Evolutionary conservation across 1,284 basidiomycete species (phyloP).

Genomic region (Farysia itapuensis): DNA sequence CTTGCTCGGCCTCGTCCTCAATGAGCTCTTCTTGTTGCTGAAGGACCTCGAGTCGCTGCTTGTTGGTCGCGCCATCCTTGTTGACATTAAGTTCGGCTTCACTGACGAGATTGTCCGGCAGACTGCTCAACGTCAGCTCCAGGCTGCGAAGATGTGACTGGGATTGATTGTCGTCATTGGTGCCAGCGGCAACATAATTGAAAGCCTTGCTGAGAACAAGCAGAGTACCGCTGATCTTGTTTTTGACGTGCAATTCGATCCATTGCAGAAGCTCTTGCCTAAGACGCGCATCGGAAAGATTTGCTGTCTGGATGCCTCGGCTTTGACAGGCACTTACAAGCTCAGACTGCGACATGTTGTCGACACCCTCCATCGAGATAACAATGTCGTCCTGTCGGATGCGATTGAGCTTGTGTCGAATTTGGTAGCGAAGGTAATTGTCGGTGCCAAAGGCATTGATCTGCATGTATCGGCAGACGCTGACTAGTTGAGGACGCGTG

Average conservation of each 20-base stretch:
- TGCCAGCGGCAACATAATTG: slow-evolving; percentile 67
- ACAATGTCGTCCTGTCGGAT: slow-evolving; percentile 86
- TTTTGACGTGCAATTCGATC: slow-evolving; percentile 87
- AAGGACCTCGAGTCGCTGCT: slow-evolving; percentile 95
- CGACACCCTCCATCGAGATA: slow-evolving; percentile 85
- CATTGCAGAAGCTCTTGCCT: slow-evolving; percentile 87
- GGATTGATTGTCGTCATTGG: slow-evolving; percentile 30
- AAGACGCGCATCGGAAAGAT: slow-evolving; percentile 66
- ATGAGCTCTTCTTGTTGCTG: slow-evolving; percentile 99
- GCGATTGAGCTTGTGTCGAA: slow-evolving; percentile 79
- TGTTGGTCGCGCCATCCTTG: slow-evolving; percentile 89
- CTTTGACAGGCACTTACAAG: slow-evolving; percentile 90
- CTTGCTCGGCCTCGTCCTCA: slow-evolving; percentile 97
- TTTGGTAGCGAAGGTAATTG: slow-evolving; percentile 93
- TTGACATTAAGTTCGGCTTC: slow-evolving; percentile 96
- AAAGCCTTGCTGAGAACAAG: slow-evolving; percentile 91
- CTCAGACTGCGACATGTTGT: slow-evolving; percentile 84
- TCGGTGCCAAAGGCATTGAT: slow-evolving; percentile 98
- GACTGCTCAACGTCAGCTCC: slow-evolving; percentile 84
- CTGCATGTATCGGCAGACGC: slow-evolving; percentile 89
- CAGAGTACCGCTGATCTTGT: slow-evolving; percentile 85
- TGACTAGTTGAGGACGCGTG: slow-evolving; percentile 92
- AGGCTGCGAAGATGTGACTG: slow-evolving; percentile 74
- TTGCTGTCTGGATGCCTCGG: slow-evolving; percentile 85
- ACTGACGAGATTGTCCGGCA: slow-evolving; percentile 93